Conservation (phyloP, 805 yeast genomes). For the Metschnikowia kofuensis region DNA sequence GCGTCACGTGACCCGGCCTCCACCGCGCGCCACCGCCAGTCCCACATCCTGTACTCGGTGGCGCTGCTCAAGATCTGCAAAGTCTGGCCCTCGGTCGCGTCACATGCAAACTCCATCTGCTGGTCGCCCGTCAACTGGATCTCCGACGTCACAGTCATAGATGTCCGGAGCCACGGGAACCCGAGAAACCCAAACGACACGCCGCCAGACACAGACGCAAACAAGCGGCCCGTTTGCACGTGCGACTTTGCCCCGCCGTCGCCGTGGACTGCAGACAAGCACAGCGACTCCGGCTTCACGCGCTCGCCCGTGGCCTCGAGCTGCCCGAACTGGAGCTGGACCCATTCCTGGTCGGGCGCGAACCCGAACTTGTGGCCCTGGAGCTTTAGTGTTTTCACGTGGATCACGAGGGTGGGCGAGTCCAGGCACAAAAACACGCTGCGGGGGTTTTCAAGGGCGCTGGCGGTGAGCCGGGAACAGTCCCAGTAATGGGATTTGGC, state of each 20-base stretch:
- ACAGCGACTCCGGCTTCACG: conserved; percentile 7
- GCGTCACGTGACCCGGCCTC: background rate
- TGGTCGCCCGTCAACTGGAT: conserved; percentile 1
- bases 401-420: conserved; percentile 1
- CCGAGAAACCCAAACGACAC: conserved; percentile 2
- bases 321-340: conserved; percentile 10
- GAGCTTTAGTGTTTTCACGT: background rate
- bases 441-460: background rate
- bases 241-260: conserved; percentile 7
- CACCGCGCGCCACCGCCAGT: conserved; percentile 8
- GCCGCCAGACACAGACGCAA: background rate
- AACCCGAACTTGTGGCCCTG: background rate
- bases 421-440: conserved; percentile 3
- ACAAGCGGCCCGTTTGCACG: background rate
- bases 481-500: background rate
- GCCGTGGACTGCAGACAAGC: conserved; percentile 8
- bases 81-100: conserved; percentile 5
- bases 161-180: background rate
- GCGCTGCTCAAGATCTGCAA: conserved; percentile 9
- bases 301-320: background rate
- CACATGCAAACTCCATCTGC: conserved; percentile 12
- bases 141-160: background rate
- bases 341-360: conserved; percentile 5
- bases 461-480: background rate
- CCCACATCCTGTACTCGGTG: conserved; percentile 4